Evolutionary conservation across 202 grass and related monocot species (phyloP).

Genomic region (Panicum hallii): DNA sequence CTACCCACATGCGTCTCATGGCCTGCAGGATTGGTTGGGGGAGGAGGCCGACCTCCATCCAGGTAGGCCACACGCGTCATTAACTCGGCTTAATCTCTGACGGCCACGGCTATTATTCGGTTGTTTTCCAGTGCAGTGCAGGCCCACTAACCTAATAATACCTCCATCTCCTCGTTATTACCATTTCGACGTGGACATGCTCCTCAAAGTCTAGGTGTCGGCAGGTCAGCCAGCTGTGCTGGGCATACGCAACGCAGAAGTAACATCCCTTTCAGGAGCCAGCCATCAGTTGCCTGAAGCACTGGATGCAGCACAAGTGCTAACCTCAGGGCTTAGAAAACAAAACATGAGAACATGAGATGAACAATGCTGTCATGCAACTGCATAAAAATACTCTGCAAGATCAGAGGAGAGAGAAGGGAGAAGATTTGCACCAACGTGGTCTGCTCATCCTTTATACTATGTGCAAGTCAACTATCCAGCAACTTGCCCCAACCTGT

Average conservation of each 20-base stretch:
- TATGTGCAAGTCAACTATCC: conserved; percentile 4
- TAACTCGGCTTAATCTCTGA: not conserved
- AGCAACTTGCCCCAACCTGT: conserved; percentile 5
- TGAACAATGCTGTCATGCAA: not conserved
- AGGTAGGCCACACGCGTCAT: not conserved
- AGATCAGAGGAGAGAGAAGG: not conserved
- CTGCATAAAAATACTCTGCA: not conserved
- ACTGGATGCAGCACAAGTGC: not conserved
- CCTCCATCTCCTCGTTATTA: not conserved
- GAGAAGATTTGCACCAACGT: conserved; percentile 1
- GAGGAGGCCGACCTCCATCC: not conserved
- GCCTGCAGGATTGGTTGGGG: conserved; percentile 17
- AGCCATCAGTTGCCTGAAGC: not conserved
- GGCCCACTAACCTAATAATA: not conserved
- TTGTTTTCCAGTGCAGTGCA: not conserved
- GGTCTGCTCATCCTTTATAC: not conserved
- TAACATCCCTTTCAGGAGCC: not conserved
- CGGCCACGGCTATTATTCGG: not conserved
- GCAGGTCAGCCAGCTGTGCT: conserved; percentile 18
- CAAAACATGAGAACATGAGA: not conserved
- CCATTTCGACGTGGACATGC: not conserved
- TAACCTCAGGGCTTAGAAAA: not conserved
- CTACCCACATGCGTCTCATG: not conserved
- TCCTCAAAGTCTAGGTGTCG: conserved; percentile 15
- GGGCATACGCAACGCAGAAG: not conserved